phyloP scores from a whole-genome alignment of 148 eudicot genomes.

The Selenicereus undatus region DNA sequence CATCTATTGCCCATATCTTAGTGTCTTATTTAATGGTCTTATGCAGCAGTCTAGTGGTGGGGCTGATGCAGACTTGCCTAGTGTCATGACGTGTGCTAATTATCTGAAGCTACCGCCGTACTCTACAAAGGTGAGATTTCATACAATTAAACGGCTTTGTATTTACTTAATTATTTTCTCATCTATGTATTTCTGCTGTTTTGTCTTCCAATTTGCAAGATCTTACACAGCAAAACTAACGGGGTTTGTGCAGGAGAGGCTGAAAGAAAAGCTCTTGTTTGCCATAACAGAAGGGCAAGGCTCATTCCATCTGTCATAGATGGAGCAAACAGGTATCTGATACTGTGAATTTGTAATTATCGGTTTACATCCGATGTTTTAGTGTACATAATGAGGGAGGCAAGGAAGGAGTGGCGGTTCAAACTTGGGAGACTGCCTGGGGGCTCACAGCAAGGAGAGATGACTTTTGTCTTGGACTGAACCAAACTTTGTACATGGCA shows the following conservation, averaged over 20 bases:
- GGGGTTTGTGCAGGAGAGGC: constrained; percentile 53
- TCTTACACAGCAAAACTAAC: background rate
- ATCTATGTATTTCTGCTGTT: background rate
- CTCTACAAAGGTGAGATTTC: constrained; percentile 62
- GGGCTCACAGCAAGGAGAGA: constrained; percentile 15
- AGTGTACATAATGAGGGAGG: constrained; percentile 30
- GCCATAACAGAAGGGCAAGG: constrained; percentile 97
- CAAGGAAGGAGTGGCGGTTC: background rate
- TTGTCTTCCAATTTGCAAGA: background rate
- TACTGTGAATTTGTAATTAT: constrained; percentile 46
- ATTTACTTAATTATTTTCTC: background rate
- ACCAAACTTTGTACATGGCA: constrained; percentile 13
- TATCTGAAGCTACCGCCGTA: constrained; percentile 94
- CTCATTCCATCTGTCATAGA: constrained; percentile 85
- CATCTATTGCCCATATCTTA: background rate
- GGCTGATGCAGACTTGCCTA: constrained; percentile 76
- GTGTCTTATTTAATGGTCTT: constrained; percentile 13
- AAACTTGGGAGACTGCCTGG: constrained; percentile 4
- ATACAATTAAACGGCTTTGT: background rate
- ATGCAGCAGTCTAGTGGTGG: constrained; percentile 60
- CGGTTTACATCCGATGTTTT: constrained; percentile 21
- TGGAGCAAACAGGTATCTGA: constrained; percentile 20
- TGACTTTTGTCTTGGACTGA: background rate
- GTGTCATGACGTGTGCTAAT: constrained; percentile 98
- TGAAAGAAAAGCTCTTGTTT: constrained; percentile 83